Conservation (phyloP, 192 early-diverging fungal species). For the Phycomyces blakesleeanus region DNA sequence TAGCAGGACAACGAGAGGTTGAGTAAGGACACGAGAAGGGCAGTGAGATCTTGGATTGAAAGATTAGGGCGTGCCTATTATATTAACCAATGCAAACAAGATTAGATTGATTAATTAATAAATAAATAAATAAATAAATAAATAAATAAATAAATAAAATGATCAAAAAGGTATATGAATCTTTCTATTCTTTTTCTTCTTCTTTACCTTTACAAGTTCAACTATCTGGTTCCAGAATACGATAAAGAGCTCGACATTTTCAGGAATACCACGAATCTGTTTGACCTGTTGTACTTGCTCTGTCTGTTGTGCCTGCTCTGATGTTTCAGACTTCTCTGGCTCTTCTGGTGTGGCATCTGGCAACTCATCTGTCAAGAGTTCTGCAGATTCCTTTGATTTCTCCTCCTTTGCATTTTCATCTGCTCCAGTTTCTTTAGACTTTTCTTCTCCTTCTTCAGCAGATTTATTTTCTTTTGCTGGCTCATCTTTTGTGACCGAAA, state of each 20-base stretch:
- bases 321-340: slow-evolving; percentile 9
- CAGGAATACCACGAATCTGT: slow-evolving; percentile 73
- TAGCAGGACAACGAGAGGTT: slow-evolving; percentile 92
- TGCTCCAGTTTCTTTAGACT: slow-evolving; percentile 16
- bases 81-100: no score
- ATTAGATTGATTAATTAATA: no score
- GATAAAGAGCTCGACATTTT: slow-evolving; percentile 87
- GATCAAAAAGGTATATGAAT: neutral
- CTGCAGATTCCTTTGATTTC: slow-evolving; percentile 10
- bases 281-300: slow-evolving; percentile 35
- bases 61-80: slow-evolving; percentile 88
- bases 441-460: slow-evolving; percentile 16
- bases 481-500: slow-evolving; percentile 4
- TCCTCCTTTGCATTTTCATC: slow-evolving; percentile 43
- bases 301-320: slow-evolving; percentile 23
- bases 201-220: slow-evolving; percentile 80
- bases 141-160: slow-evolving; percentile 1
- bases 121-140: no score
- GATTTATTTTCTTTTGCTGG: slow-evolving; percentile 7
- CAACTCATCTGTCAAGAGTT: slow-evolving; percentile 5
- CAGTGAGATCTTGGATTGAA: slow-evolving; percentile 86
- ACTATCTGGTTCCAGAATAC: slow-evolving; percentile 97
- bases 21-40: slow-evolving; percentile 81
- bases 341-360: slow-evolving; percentile 16
- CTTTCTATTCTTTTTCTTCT: no score